Evolutionary conservation across 2,329 filamentous ascomycete genomes (phyloP), one percentile per base, ranked within the genome.

Genomic region (Colletotrichum abscissum): DNA sequence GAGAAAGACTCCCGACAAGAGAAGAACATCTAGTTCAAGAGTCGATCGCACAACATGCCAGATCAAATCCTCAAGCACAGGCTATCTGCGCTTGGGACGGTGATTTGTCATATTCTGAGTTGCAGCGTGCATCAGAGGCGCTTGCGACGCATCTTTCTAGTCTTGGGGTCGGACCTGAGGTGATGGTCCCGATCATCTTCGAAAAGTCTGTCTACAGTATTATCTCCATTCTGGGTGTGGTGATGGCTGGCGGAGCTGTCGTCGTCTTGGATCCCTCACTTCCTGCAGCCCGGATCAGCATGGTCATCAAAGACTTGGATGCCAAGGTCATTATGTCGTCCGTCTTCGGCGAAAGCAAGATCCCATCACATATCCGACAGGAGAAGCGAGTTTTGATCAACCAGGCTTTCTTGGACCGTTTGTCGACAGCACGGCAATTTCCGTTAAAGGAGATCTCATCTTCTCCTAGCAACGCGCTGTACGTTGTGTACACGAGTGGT

Each of bases 81-180:
- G 69, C 69, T 3, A 4, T 72, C 24, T 57, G 26, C 11, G 69
- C 69, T 11, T 72, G 69, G 69, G 69, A 72, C 22, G 69, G 65
- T 4, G 3, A 5, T 11, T 33, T 72, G 22, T 68, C 69, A 12
- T 72, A 72, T 8, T 49, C 56, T 1, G 26, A 69, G 42, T 49
- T 72, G 26, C 57, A 33, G 12, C 8, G 26, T 19, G 9, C 5
- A 19, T 30, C 35, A 19, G 22, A 72, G 0, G 49, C 5, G 4
- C 24, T 72, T 7, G 26, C 54, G 16, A 1, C 24, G 0, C 26
- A 49, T 3, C 57, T 72, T 5, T 19, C 12, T 0, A 26, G n/a
- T 9, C 38, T 74, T 8, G 78, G 78, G 16, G 73, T 79, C 5
- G 73, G 74, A 2, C 65, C 59, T 7, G 75, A 73, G 19, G 63